These are phyloP conservation scores for Zalaria sp. DNA, from an alignment of 2,329 filamentous ascomycete species.

Conservation along the genomic window DNA sequence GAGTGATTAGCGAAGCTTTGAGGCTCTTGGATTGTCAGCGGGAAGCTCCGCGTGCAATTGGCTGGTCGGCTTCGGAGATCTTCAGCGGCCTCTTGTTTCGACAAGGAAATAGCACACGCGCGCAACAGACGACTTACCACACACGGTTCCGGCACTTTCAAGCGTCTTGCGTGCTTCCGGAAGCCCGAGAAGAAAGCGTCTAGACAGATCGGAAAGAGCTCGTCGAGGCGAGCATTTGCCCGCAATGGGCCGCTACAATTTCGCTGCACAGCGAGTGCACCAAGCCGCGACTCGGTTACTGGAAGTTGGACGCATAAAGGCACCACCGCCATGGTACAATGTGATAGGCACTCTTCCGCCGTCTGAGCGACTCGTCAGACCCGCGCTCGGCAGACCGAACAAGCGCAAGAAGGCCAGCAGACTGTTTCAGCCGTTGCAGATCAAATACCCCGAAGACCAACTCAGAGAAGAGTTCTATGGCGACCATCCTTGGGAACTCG, in stretches of 20 bases:
- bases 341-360: slow-evolving; percentile 45
- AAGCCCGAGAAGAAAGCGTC: too few relatives aligned
- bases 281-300: slow-evolving; percentile 36
- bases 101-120: too few relatives aligned
- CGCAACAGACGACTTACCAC: too few relatives aligned
- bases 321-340: slow-evolving; percentile 42
- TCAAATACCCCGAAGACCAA: slow-evolving; percentile 71
- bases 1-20: background rate
- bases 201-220: too few relatives aligned
- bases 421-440: slow-evolving; percentile 65
- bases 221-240: background rate
- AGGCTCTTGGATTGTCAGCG: background rate
- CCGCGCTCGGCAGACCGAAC: slow-evolving; percentile 30
- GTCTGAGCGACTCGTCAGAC: slow-evolving; percentile 44
- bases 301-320: slow-evolving; percentile 24
- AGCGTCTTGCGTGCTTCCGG: too few relatives aligned
- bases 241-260: slow-evolving; percentile 38
- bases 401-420: slow-evolving; percentile 51
- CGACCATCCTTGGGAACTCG: slow-evolving; percentile 96
- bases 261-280: slow-evolving; percentile 37
- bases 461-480: slow-evolving; percentile 72
- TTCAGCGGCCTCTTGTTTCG: too few relatives aligned
- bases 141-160: too few relatives aligned
- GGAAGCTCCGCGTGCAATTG: background rate
- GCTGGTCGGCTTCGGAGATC: background rate